Evolutionary conservation across 768 basidiomycete species (phyloP).

Genomic region (Pilatotrama ljubarskyi): DNA sequence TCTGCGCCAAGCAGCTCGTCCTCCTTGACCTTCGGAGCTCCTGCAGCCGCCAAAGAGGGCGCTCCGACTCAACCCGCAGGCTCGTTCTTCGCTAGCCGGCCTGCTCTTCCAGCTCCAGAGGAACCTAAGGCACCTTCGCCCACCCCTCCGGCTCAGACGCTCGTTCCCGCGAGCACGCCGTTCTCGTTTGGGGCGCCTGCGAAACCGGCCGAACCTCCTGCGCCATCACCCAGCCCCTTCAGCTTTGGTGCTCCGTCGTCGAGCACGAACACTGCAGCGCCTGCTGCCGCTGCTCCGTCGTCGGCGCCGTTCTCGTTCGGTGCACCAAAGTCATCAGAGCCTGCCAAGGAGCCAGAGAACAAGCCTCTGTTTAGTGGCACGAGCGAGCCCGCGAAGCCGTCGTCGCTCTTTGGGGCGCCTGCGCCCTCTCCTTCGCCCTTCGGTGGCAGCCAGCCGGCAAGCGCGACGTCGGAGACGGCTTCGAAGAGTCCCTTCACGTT

Average conservation of each 20-base stretch:
- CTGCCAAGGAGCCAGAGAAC: constrained; percentile 17
- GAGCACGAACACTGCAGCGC: background rate
- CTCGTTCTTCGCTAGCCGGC: background rate
- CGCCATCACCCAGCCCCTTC: constrained; percentile 12
- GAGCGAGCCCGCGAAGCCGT: constrained; percentile 17
- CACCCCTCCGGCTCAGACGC: background rate
- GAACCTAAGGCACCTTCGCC: background rate
- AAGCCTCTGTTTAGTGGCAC: constrained; percentile 15
- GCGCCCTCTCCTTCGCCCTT: constrained; percentile 17
- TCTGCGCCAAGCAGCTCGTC: background rate
- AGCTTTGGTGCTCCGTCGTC: constrained; percentile 14
- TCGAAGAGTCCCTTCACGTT: constrained; percentile 32
- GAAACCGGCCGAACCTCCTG: constrained; percentile 10
- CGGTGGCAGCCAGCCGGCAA: constrained; percentile 10
- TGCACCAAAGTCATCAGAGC: constrained; percentile 7
- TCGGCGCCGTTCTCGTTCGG: constrained; percentile 27
- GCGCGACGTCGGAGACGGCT: constrained; percentile 12
- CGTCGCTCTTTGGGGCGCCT: constrained; percentile 17
- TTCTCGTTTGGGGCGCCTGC: constrained; percentile 10
- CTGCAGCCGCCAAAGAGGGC: constrained; percentile 1
- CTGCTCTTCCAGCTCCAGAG: background rate
- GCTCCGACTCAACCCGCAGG: background rate
- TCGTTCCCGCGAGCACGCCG: background rate
- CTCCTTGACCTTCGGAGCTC: background rate
- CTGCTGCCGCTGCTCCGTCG: constrained; percentile 3